These are phyloP conservation scores for Crithidia sp. DNA, from an alignment of 208 protist species.

Conservation along the genomic window DNA sequence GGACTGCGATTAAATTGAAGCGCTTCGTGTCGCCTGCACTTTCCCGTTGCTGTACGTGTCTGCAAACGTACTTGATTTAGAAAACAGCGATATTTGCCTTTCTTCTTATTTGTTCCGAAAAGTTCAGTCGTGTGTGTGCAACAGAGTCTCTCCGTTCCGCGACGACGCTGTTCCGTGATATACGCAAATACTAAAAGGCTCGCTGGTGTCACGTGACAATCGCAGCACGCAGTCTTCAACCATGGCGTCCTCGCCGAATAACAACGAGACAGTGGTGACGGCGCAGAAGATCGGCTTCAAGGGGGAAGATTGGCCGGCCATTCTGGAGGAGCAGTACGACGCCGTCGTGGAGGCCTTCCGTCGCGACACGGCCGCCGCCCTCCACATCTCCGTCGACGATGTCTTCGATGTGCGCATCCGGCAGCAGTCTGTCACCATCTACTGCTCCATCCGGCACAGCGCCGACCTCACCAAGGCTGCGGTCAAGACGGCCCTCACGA, in stretches of 20 bases:
- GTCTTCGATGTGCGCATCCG: constrained; percentile 42
- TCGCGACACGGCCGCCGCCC: constrained; percentile 30
- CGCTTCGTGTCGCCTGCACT: no score
- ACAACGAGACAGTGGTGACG: constrained; percentile 27
- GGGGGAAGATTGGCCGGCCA: constrained; percentile 45
- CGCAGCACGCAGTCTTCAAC: not conserved
- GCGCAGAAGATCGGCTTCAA: constrained; percentile 58
- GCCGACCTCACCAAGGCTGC: constrained; percentile 21
- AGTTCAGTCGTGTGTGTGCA: no score
- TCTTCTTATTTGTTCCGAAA: no score
- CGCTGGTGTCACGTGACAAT: no score
- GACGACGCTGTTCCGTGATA: no score
- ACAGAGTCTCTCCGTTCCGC: no score
- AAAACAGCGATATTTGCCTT: no score
- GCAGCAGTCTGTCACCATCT: constrained; percentile 28
- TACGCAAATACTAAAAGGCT: no score
- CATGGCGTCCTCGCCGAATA: not conserved
- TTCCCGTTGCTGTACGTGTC: no score
- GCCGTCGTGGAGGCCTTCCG: constrained; percentile 39
- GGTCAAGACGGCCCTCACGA: constrained; percentile 27
- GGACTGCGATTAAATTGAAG: no score
- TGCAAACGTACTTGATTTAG: no score
- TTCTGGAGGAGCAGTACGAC: constrained; percentile 26
- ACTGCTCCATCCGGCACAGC: constrained; percentile 54
- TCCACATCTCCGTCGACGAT: constrained; percentile 31